A percentile compares a stretch with the other conserved stretches of the same genome.
These are phyloP conservation scores for Chaetomium strumarium DNA, from an alignment of 2,329 filamentous ascomycete species.

Conservation along the genomic window DNA sequence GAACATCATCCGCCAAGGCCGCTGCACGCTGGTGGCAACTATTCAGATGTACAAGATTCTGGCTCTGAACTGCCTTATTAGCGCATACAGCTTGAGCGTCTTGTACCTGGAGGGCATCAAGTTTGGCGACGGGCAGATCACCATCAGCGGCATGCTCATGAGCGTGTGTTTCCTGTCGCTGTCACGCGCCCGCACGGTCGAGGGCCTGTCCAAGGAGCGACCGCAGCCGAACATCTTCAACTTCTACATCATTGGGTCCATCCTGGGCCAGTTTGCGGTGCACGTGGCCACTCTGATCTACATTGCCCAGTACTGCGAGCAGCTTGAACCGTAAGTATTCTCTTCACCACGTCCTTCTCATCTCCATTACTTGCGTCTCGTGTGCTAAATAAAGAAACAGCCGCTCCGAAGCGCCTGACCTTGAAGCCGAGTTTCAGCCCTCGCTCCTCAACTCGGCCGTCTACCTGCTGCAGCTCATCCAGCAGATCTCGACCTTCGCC, in stretches of 20 bases:
- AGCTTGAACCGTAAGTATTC: constrained; percentile 70
- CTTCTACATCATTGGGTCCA: constrained; percentile 95
- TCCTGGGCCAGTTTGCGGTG: constrained; percentile 93
- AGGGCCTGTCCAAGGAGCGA: constrained; percentile 91
- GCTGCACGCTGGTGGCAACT: constrained; percentile 94
- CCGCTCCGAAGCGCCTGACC: constrained; percentile 61
- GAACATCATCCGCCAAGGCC: constrained; percentile 96
- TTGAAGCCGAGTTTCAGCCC: constrained; percentile 90
- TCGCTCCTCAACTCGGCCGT: constrained; percentile 94
- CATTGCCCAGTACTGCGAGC: constrained; percentile 82
- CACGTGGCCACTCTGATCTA: constrained; percentile 94
- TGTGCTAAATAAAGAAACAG: constrained; percentile 33
- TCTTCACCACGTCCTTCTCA: not conserved
- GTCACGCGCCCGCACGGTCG: constrained; percentile 93
- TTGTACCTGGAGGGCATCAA: constrained; percentile 98
- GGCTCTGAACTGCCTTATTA: constrained; percentile 94
- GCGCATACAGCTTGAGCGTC: constrained; percentile 92
- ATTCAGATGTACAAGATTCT: constrained; percentile 99
- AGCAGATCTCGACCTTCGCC: constrained; percentile 97
- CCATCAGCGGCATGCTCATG: constrained; percentile 99
- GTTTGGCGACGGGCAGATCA: constrained; percentile 96
- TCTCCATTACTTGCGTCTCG: not conserved
- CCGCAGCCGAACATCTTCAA: constrained; percentile 99
- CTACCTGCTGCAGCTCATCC: constrained; percentile 94
- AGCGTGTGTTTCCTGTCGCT: constrained; percentile 98